These are phyloP conservation scores for Ogataea salicorniae DNA, from an alignment of 805 yeast species.

Conservation along the genomic window DNA sequence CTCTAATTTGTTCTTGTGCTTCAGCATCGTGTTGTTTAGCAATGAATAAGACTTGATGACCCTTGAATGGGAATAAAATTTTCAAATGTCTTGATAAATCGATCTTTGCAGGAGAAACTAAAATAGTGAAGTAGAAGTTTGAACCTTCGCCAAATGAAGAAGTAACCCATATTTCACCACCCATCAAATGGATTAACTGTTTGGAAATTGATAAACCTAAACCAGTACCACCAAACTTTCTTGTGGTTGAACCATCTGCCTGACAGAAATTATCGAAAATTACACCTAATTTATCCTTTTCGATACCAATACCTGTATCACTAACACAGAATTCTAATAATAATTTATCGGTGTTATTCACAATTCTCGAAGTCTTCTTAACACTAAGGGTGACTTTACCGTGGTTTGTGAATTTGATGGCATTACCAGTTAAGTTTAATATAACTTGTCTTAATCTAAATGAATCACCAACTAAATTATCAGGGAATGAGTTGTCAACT, in stretches of 20 bases:
- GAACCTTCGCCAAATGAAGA: conserved; percentile 79
- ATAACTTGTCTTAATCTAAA: conserved; percentile 85
- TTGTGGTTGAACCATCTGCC: conserved; percentile 90
- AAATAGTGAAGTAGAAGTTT: conserved; percentile 73
- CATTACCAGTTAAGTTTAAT: conserved; percentile 81
- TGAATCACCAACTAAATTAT: conserved; percentile 81
- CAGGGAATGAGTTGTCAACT: conserved; percentile 85
- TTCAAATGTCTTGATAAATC: conserved; percentile 62
- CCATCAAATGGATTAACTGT: conserved; percentile 84
- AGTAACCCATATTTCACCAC: conserved; percentile 90
- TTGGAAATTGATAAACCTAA: conserved; percentile 83
- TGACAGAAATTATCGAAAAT: conserved; percentile 89
- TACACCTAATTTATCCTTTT: conserved; percentile 74
- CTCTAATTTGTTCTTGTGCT: conserved; percentile 47
- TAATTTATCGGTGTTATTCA: conserved; percentile 42
- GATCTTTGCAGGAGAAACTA: conserved; percentile 67
- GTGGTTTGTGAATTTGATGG: conserved; percentile 77
- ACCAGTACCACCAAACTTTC: conserved; percentile 93
- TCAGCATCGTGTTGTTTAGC: conserved; percentile 54
- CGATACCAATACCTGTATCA: conserved; percentile 89
- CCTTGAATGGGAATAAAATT: conserved; percentile 63
- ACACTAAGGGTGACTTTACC: conserved; percentile 80
- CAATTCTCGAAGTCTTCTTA: conserved; percentile 40
- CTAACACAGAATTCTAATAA: conserved; percentile 77
- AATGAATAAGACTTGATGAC: conserved; percentile 66